A percentile compares a stretch with the other conserved stretches of the same genome.
Evolutionary conservation across 1,284 basidiomycete species (phyloP).

Genomic region (Boletus sp.): DNA sequence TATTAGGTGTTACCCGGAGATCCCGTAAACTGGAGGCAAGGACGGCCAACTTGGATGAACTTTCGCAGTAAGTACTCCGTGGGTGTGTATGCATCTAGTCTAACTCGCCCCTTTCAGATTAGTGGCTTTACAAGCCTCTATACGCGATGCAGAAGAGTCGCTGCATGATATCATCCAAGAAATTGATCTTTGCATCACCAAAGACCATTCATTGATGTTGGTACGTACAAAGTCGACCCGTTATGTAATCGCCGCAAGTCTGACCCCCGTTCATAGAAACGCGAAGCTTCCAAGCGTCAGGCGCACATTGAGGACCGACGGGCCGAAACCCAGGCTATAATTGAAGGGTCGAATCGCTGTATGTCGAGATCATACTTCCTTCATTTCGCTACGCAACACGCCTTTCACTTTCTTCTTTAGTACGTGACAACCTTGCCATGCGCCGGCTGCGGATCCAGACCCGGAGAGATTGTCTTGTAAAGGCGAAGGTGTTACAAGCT

Average conservation of each 20-base stretch:
- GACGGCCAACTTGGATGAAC: constrained; percentile 67
- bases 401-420: constrained; percentile 37
- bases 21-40: constrained; percentile 33
- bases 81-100: constrained; percentile 7
- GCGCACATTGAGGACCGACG: constrained; percentile 53
- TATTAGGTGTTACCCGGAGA: constrained; percentile 27
- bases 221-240: constrained; percentile 40
- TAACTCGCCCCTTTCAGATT: constrained; percentile 49
- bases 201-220: constrained; percentile 47
- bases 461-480: constrained; percentile 52
- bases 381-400: constrained; percentile 22
- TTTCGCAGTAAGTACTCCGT: constrained; percentile 59
- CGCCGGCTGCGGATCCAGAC: constrained; percentile 47
- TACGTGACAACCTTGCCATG: constrained; percentile 46
- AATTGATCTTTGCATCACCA: constrained; percentile 54
- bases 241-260: constrained; percentile 34
- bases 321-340: constrained; percentile 44
- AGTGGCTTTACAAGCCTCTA: constrained; percentile 67
- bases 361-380: constrained; percentile 34
- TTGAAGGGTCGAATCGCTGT: constrained; percentile 52
- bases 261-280: constrained; percentile 48
- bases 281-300: constrained; percentile 65
- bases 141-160: constrained; percentile 67
- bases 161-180: constrained; percentile 57
- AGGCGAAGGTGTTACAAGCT: constrained; percentile 48